Base-by-base conservation (phyloP, 805 yeast species). In the Wickerhamomyces chambardii region DNA sequence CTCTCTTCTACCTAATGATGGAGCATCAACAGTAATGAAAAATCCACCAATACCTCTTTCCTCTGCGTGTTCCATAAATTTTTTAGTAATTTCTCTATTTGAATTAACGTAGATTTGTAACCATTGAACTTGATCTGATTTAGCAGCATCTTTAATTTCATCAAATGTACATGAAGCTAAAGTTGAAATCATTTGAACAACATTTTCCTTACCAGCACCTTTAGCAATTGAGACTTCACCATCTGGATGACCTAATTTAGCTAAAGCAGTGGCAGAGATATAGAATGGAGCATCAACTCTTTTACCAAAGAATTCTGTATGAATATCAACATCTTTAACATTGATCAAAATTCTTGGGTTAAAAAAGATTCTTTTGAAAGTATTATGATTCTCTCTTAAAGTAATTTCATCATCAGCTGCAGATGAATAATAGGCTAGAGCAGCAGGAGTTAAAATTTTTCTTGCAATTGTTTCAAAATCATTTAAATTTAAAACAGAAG, bases 351-450 rank as follows among this genome's bases (percentile, higher is more conserved):
- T 69, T 37, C 75, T 67, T 12, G 97, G 97, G 45, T 82, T 78
- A 67, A 90, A 90, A 62, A 83, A 87, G 35, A 89, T 74, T 22
- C 95, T 66, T 51, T 85, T 95, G 61, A 75, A 90, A 4, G 95
- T 94, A 35, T 77, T 70, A 56, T 87, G 97, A 61, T 90, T 90
- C 51, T 89, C 96, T 46, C 97, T 72, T 50, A 84, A 55, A 3
- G 95, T 73, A 46, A 90, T 74, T 61, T 90, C 97, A 56, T 90
- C 97, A 58, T 90, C 97, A 15, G 95, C 72, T 9, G 90, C 97
- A 26, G 87, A 75, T 4, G 94, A 81, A 55, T 87, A 90, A 58
- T 90, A 90, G 12, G 92, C 92, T 94, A 97, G 84, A 0, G 92
- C 97, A 24, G 73, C 71, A 36, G 74, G 76, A 22, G 84, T 72